Base-by-base conservation (phyloP, 2,329 filamentous ascomycete genomes). In the Arthrinium phaeospermum region DNA sequence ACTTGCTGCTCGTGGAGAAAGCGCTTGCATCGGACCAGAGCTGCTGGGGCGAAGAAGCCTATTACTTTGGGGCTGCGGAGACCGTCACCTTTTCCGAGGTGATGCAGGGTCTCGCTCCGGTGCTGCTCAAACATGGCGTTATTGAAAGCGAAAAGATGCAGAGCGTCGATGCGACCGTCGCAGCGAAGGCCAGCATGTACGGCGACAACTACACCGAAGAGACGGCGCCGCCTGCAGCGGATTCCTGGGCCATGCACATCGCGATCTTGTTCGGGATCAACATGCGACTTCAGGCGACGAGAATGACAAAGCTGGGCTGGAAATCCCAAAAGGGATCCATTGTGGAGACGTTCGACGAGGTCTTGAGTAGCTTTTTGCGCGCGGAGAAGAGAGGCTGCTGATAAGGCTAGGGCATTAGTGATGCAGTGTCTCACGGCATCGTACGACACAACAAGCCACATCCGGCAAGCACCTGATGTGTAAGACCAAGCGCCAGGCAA, bases 181-280 rank as follows among this genome's bases (percentile, higher is more conserved):
- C 72, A 5, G 75, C 74, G 8, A 70, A 73, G 27, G 73, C 71
- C 22, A 73, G 71, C 37, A 67, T 76, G 34, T 68, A 69, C 14
- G 74, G 72, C 19, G 68, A 67, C 5, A 71, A 72, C 53, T 76
- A 76, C 68, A 72, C 74, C 67, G 71, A 74, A 7, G 70, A 72
- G 6, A 72, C 73, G 37, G 51, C 71, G 41, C 73, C 75, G 46
- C 75, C 75, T 22, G 71, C 74, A 5, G 45, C 71, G 3, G 75
- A 76, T 51, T 75, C 74, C 7, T 76, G 75, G 75, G 74, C 73
- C 5, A 72, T 75, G 71, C 73, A 76, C 24, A 75, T 76, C 8
- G 69, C 75, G 45, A 72, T 74, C 67, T 71, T 72, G 71, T 74
- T 72, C 51, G 73, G 75, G 1, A 67, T 75, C 47, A 76, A 76